Percentiles rank a stretch among this genome's conserved stretches.
These are phyloP conservation scores for Houttuynia cordata DNA, from an alignment of 164 flowering plant genomes.

Conservation along the genomic window DNA sequence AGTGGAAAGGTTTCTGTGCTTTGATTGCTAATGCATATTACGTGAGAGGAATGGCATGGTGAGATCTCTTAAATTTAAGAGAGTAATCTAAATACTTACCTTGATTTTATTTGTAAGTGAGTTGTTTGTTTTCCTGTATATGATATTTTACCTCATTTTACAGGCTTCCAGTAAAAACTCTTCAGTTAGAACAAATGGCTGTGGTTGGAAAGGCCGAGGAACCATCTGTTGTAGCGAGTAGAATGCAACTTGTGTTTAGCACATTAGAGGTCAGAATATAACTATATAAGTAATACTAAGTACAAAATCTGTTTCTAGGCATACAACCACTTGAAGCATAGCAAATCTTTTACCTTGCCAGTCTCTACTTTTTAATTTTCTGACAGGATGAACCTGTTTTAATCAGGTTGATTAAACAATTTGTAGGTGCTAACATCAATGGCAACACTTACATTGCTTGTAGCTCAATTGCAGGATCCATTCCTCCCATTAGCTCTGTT, in stretches of 20 bases:
- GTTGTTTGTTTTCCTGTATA: background rate
- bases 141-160: background rate
- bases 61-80: conserved; percentile 9
- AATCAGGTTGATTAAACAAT: too few species aligned
- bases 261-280: conserved; percentile 67
- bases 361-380: too few species aligned
- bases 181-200: conserved; percentile 96
- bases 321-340: too few species aligned
- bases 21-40: conserved; percentile 94
- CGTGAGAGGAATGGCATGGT: conserved; percentile 94
- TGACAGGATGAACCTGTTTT: too few species aligned
- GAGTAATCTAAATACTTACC: background rate
- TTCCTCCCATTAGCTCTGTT: too few species aligned
- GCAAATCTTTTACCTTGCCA: too few species aligned
- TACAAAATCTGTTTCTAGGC: too few species aligned
- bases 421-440: too few species aligned
- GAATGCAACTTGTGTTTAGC: conserved; percentile 85
- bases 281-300: too few species aligned
- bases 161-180: conserved; percentile 97
- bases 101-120: background rate
- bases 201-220: conserved; percentile 85
- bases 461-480: too few species aligned
- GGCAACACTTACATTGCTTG: too few species aligned
- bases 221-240: conserved; percentile 81
- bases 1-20: conserved; percentile 94